These are phyloP conservation scores for Fusarium mundagurra DNA, from an alignment of 2,329 filamentous ascomycete genomes.

Conservation along the genomic window DNA sequence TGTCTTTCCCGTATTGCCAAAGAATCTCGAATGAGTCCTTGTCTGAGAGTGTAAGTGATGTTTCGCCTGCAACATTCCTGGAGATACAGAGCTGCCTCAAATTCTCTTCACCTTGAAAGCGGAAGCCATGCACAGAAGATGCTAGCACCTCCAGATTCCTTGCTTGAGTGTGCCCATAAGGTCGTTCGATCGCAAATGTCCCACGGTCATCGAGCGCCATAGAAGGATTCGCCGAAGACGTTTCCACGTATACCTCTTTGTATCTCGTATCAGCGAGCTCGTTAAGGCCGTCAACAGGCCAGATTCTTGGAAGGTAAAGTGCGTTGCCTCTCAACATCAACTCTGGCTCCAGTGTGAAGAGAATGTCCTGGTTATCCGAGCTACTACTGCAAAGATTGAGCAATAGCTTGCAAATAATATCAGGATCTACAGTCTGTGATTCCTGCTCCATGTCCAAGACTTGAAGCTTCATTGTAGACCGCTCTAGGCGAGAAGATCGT, in stretches of 20 bases:
- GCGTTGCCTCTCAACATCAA: neutral
- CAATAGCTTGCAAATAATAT: neutral
- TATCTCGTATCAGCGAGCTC: neutral
- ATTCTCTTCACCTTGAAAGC: neutral
- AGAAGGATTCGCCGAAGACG: neutral
- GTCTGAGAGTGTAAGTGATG: neutral
- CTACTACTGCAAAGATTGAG: neutral
- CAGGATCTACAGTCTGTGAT: neutral
- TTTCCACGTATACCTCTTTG: neutral
- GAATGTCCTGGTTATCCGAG: neutral
- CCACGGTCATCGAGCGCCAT: neutral
- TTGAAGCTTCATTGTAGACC: neutral
- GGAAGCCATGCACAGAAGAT: neutral
- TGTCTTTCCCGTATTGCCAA: neutral
- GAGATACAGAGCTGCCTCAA: neutral
- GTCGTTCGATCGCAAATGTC: neutral
- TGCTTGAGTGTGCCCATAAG: neutral
- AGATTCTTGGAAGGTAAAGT: neutral
- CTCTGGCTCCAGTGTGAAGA: neutral
- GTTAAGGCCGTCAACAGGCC: neutral
- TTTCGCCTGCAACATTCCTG: neutral
- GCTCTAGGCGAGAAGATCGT: neutral
- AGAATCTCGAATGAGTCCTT: neutral
- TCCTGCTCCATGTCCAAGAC: neutral
- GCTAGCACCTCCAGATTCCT: neutral